Evolutionary conservation across 2,329 filamentous ascomycete genomes (phyloP), one percentile per base, ranked within the genome.

Genomic region (Xylariaceae sp.): DNA sequence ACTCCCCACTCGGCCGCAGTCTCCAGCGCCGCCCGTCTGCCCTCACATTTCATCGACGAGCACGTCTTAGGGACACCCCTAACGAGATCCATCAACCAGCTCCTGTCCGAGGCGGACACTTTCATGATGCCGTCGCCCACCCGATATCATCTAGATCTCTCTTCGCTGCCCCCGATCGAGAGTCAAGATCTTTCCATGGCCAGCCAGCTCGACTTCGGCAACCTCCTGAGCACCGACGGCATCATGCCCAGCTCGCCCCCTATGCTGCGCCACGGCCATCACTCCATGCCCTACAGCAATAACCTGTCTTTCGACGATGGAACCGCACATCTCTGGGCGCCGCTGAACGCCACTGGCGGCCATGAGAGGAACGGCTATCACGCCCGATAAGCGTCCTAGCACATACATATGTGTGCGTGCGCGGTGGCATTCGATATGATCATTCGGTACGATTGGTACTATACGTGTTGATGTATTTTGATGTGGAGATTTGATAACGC

Each of bases 91-190:
- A 79, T 91, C 37, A 83, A 82, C 61, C 81, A 88, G 64, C 77
- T 90, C 57, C 76, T 90, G 19, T 86, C 81, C 7, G 83, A 87
- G 57, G 76, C 75, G 9, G 76, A 79, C 52, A 69, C 77, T 43
- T 79, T 82, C 63, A 74, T 71, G 9, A 74, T 65, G 59, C 75
- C 67, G 2, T 67, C 71, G 37, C 75, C 70, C 54, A 69, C 74
- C 40, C 70, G 72, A 32, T 71, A 69, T 21, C 76, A 80, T 41
- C 63, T 82, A 10, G 79, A 82, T 53, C 67, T 81, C 23, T n/a
- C n/a, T n/a, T n/a, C n/a, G n/a, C n/a, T n/a, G n/a, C n/a, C n/a
- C n/a, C n/a, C n/a, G n/a, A n/a, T n/a, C n/a, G n/a, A n/a, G n/a
- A n/a, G n/a, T n/a, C n/a, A 74, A 51, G 73, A 68, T 44, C 61